Evolutionary conservation across 805 yeast genomes (phyloP), one percentile per base, ranked within the genome.

Genomic region (Yarrowia phangngaensis): DNA sequence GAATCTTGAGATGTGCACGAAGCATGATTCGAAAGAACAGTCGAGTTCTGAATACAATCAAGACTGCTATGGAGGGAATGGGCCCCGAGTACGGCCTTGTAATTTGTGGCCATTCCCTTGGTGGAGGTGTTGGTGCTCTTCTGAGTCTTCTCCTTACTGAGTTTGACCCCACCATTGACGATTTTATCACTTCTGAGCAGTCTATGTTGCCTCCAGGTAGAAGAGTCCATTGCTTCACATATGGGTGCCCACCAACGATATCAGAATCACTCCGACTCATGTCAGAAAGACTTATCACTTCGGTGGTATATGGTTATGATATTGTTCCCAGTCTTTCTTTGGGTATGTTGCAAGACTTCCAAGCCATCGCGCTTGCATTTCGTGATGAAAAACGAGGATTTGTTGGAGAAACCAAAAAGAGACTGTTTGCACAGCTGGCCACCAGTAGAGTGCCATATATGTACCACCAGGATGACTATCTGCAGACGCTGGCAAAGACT

Each of bases 61-160:
- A 52, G 20, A 41, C 52, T 5, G 63, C 64, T 3, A 51, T 63
- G 27, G 53, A 53, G 14, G 54, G 55, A 19, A 55, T 53, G 47
- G 63, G 64, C 4, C 56, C 56, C 1, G 60, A 55, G 8, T 63
- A 61, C 40, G 66, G 67, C 7, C 53, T 63, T 4, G 58, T 64
- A 12, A 52, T 64, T 4, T 62, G 65, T 27, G 67, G 67, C 3
- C 67, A 63, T 51, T 64, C 67, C 6, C 51, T 63, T 30, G 67
- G 67, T 2, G 67, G 65, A 13, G 65, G 67, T 3, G 66, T 63
- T 1, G 64, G 62, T 2, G 63, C 67, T 1, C 24, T 63, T 12
- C 46, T 64, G 13, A 60, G 60, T 19, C 54, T 64, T 8, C 52
- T 64, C 17, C 40, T 58, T 1, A 51, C 64, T 3, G 60, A 52